phyloP scores from a whole-genome alignment of 164 flowering plant species.

The Buxus sempervirens region DNA sequence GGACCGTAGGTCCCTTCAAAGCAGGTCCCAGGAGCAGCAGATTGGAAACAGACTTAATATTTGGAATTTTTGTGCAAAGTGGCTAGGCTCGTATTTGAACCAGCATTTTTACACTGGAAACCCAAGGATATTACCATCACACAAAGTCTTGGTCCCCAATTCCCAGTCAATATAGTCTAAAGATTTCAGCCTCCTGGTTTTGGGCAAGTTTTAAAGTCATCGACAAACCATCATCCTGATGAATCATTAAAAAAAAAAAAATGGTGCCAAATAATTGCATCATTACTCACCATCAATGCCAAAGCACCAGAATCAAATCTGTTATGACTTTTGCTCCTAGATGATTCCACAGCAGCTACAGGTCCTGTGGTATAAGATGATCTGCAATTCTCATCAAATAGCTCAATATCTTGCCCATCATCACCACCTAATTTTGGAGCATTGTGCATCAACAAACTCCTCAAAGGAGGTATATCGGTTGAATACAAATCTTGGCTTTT shows the following conservation, averaged over 20 bases:
- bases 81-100: too few species aligned
- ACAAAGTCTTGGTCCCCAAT: too few species aligned
- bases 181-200: neutral
- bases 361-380: conserved; percentile 41
- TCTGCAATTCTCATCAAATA: conserved; percentile 52
- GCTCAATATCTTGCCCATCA: conserved; percentile 31
- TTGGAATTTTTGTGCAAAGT: too few species aligned
- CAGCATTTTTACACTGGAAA: too few species aligned
- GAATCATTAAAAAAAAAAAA: neutral
- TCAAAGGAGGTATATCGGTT: conserved; percentile 47
- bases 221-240: neutral
- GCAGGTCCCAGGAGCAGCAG: too few species aligned
- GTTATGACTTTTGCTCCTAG: conserved; percentile 44
- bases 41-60: too few species aligned
- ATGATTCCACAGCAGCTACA: conserved; percentile 42
- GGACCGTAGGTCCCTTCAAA: too few species aligned
- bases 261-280: conserved; percentile 1
- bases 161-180: neutral
- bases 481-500: conserved; percentile 44
- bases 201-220: too few species aligned
- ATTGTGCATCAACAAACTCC: conserved; percentile 39
- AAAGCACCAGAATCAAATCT: conserved; percentile 40
- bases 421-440: conserved; percentile 39
- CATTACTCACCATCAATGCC: conserved; percentile 34
- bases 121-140: too few species aligned